phyloP scores from a whole-genome alignment of 75 land plant genomes.

The Sequoiadendron giganteum region DNA sequence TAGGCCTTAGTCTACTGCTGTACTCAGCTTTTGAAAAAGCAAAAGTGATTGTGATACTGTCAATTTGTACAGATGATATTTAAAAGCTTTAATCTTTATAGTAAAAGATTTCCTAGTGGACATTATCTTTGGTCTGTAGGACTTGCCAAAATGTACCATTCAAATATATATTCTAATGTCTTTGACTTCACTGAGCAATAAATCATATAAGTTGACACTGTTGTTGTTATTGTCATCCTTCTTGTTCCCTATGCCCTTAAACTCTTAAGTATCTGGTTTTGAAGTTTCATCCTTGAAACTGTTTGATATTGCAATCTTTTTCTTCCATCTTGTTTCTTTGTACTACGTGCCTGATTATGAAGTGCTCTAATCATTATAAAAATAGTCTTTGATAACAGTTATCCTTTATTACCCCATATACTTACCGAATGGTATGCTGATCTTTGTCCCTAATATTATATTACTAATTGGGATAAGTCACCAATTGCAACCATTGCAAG shows the following conservation, averaged over 20 bases:
- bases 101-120: neutral
- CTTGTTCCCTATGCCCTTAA: neutral
- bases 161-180: neutral
- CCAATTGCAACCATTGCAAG: neutral
- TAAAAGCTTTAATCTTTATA: neutral
- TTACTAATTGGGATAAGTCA: too few relatives aligned
- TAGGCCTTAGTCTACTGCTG: slow-evolving; percentile 3
- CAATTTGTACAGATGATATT: neutral
- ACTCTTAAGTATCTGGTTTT: neutral
- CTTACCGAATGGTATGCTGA: neutral
- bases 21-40: neutral
- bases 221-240: neutral
- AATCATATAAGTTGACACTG: neutral
- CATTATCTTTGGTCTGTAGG: neutral
- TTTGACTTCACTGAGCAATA: neutral
- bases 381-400: too few relatives aligned
- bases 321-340: too few relatives aligned
- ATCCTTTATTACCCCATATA: too few relatives aligned
- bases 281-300: neutral
- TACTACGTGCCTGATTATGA: too few relatives aligned
- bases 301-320: neutral
- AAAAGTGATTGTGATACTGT: neutral
- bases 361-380: too few relatives aligned
- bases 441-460: too few relatives aligned
- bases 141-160: neutral